Conservation (phyloP, 345 rosid species). For the Gossypium turneri region DNA sequence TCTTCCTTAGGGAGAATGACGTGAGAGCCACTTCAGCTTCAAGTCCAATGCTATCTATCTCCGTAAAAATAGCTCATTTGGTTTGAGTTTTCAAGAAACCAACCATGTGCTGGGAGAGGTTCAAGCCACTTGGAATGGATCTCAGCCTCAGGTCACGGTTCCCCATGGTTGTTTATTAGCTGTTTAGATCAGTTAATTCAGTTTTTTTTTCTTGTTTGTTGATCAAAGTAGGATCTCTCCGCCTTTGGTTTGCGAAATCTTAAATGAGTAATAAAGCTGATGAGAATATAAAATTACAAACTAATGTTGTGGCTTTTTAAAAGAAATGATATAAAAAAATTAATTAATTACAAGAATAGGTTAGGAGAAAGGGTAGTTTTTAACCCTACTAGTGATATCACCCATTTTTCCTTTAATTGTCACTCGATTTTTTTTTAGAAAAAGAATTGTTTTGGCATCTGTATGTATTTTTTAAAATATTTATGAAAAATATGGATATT, state of each 20-base stretch:
- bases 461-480: too few species aligned
- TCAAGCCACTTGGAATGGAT: neutral
- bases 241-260: too few species aligned
- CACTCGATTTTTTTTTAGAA: too few species aligned
- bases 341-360: too few species aligned
- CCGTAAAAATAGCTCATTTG: neutral
- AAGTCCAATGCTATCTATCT: neutral
- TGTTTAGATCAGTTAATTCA: neutral
- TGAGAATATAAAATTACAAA: too few species aligned
- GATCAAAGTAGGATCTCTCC: too few species aligned
- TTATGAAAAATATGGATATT: too few species aligned
- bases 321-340: too few species aligned
- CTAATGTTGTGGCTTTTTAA: too few species aligned
- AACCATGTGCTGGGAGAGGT: conserved; percentile 1
- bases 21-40: neutral
- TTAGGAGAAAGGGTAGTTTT: too few species aligned
- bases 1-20: neutral
- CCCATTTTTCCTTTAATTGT: fast-evolving
- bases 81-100: neutral
- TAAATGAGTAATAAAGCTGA: too few species aligned
- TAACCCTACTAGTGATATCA: fast-evolving
- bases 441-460: fast-evolving
- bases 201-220: too few species aligned
- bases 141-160: neutral
- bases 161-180: neutral